Conservation (phyloP, 345 rosid species). For the Heritiera fomes region DNA sequence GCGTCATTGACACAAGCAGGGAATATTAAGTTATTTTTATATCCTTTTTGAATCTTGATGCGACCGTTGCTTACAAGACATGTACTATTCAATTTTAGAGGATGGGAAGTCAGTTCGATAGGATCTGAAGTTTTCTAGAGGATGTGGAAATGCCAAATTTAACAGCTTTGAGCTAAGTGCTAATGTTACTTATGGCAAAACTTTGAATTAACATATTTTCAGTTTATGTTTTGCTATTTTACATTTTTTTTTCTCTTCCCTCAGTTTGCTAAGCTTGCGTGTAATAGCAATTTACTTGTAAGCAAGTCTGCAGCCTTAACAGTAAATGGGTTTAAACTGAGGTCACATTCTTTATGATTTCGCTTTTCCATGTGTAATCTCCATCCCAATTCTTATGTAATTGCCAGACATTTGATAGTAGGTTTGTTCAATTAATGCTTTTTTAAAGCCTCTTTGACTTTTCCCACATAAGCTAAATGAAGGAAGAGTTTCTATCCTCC, state of each 20-base stretch:
- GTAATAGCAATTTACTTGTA: neutral
- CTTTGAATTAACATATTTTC: neutral
- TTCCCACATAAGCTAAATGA: neutral
- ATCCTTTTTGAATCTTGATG: neutral
- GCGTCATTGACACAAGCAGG: neutral
- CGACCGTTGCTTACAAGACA: neutral
- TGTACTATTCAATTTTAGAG: neutral
- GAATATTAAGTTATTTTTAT: neutral
- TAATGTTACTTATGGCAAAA: neutral
- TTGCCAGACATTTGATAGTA: neutral
- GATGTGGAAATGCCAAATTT: neutral
- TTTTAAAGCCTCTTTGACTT: neutral
- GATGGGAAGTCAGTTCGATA: neutral
- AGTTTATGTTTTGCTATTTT: neutral
- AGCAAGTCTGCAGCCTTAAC: neutral
- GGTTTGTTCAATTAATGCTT: neutral
- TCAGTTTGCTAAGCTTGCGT: neutral
- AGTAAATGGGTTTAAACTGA: neutral
- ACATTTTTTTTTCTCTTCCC: neutral
- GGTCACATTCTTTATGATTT: neutral
- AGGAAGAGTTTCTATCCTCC: neutral
- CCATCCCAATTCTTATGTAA: conserved; percentile 1
- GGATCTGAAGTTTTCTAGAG: conserved; percentile 2
- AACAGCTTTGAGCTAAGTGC: neutral
- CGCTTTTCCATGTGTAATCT: neutral